phyloP scores from a whole-genome alignment of 352 stramenopile species.

The Phytophthora pistaciae region DNA sequence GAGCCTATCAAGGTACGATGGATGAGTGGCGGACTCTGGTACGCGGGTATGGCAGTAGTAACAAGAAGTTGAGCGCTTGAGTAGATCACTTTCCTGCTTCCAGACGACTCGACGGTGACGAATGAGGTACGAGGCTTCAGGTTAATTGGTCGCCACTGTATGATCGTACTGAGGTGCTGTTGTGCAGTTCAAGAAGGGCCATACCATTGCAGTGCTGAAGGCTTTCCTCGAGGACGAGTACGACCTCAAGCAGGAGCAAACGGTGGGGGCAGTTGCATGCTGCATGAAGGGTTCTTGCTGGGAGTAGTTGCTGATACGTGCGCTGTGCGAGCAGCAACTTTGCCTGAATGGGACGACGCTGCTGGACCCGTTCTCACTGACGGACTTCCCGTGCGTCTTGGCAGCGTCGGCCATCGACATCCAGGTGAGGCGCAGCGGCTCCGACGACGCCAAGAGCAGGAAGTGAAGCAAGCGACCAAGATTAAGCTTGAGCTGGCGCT shows the following conservation, averaged over 20 bases:
- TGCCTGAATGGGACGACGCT: slow-evolving; percentile 47
- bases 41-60: not conserved
- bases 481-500: not conserved
- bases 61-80: not conserved
- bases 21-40: too few species aligned
- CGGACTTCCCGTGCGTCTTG: slow-evolving; percentile 60
- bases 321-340: slow-evolving; percentile 41
- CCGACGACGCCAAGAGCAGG: slow-evolving; percentile 18
- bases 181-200: slow-evolving; percentile 71
- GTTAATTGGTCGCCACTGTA: not conserved
- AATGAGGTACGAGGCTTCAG: slow-evolving; percentile 32
- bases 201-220: slow-evolving; percentile 71
- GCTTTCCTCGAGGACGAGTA: slow-evolving; percentile 65
- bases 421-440: slow-evolving; percentile 40
- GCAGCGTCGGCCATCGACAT: slow-evolving; percentile 48
- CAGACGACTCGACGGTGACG: slow-evolving; percentile 60
- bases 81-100: slow-evolving; percentile 66
- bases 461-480: slow-evolving; percentile 28
- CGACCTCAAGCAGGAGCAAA: slow-evolving; percentile 43
- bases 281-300: not conserved
- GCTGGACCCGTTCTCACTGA: slow-evolving; percentile 73
- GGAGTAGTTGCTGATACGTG: not conserved
- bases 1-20: slow-evolving; percentile 52
- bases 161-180: not conserved
- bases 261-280: slow-evolving; percentile 29